Percentiles rank a stretch among this genome's conserved stretches.
phyloP scores from a whole-genome alignment of 176 grass and related monocot genomes.

The Bromus sterilis region DNA sequence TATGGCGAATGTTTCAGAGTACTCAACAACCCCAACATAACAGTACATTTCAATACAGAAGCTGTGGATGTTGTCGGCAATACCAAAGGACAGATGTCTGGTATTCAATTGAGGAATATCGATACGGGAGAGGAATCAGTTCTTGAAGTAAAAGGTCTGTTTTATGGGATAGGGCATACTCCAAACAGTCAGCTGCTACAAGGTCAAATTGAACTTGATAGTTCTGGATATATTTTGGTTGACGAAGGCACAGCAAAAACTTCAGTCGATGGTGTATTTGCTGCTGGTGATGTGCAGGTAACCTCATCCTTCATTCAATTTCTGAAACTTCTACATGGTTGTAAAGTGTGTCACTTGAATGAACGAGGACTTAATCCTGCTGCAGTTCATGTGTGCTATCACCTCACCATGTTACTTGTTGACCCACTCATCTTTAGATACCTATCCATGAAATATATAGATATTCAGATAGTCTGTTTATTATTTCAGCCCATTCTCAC shows the following conservation, averaged over 20 bases:
- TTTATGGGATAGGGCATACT: constrained; percentile 94
- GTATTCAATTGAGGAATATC: constrained; percentile 56
- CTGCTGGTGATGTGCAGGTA: constrained; percentile 99
- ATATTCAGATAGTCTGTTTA: background rate
- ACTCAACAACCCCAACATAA: constrained; percentile 93
- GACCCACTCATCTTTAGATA: background rate
- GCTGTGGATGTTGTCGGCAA: constrained; percentile 79
- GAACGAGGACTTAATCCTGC: background rate
- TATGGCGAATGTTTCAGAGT: constrained; percentile 99
- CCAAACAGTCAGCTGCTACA: constrained; percentile 90
- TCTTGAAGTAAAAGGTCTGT: constrained; percentile 91
- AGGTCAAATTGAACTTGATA: constrained; percentile 90
- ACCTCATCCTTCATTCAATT: background rate
- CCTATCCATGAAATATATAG: background rate
- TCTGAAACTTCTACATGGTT: constrained; percentile 3
- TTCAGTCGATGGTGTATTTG: constrained; percentile 93
- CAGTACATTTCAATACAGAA: constrained; percentile 97
- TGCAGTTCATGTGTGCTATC: background rate
- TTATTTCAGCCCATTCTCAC: background rate
- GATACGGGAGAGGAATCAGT: constrained; percentile 64
- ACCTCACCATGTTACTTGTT: background rate
- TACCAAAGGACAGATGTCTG: constrained; percentile 88
- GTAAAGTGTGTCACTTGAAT: background rate
- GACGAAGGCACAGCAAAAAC: constrained; percentile 77
- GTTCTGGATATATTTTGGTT: constrained; percentile 76